Evolutionary conservation across 768 basidiomycete genomes (phyloP).

Genomic region (Rhodotorula paludigena): DNA sequence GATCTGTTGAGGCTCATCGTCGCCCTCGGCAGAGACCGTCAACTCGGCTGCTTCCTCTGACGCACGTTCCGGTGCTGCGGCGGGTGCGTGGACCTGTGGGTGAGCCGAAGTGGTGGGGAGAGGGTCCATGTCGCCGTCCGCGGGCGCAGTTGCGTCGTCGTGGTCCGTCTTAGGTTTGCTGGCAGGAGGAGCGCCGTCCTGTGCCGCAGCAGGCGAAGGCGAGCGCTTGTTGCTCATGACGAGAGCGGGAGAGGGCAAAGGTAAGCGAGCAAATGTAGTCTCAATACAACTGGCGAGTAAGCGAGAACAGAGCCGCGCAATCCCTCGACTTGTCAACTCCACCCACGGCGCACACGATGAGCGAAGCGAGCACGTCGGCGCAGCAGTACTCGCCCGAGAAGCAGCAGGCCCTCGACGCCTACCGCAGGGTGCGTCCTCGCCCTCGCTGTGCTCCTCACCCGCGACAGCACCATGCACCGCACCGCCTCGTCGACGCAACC

Average conservation of each 20-base stretch:
- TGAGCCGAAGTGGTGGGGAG: background rate
- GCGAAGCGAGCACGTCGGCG: conserved; percentile 20
- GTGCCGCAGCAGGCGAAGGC: background rate
- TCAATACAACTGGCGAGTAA: too few species aligned
- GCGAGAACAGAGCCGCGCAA: too few species aligned
- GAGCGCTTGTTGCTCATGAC: background rate
- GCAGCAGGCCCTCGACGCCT: conserved; percentile 47
- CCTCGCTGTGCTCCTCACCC: background rate
- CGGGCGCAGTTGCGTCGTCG: too few species aligned
- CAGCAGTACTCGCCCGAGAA: conserved; percentile 33
- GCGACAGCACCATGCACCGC: background rate
- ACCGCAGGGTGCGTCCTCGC: conserved; percentile 46
- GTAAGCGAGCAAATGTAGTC: background rate
- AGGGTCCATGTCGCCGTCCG: background rate
- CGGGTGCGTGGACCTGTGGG: background rate
- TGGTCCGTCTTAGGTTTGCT: background rate
- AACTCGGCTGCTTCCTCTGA: background rate
- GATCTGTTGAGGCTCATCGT: background rate
- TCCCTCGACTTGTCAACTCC: background rate
- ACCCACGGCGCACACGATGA: background rate
- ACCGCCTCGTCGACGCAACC: background rate
- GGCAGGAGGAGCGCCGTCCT: background rate
- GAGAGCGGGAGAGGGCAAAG: background rate
- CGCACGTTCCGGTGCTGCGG: too few species aligned
- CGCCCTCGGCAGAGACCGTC: background rate